These are phyloP conservation scores for Corrigiola litoralis DNA, from an alignment of 179 eudicot genomes.

Conservation along the genomic window DNA sequence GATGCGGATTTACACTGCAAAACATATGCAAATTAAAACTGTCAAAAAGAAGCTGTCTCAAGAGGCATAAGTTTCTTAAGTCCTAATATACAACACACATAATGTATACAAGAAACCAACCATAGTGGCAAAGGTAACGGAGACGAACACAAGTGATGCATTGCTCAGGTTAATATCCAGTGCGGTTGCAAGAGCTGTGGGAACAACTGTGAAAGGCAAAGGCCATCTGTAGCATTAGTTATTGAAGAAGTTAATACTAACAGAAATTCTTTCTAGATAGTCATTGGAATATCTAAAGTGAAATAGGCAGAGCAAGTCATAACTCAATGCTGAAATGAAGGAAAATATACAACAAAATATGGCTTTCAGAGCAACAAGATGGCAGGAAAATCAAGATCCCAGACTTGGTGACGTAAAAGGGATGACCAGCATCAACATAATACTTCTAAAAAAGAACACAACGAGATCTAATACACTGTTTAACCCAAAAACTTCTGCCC, in stretches of 20 bases:
- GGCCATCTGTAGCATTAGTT: slow-evolving; percentile 89
- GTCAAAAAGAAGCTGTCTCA: not conserved
- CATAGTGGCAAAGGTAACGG: slow-evolving; percentile 99
- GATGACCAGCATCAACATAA: no score
- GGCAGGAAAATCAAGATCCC: no score
- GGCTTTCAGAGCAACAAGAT: no score
- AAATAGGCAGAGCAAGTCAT: not conserved
- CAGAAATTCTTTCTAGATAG: not conserved
- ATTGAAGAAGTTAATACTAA: slow-evolving; percentile 54
- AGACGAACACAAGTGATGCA: slow-evolving; percentile 94
- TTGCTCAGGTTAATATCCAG: slow-evolving; percentile 95
- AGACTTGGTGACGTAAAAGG: no score
- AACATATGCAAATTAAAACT: not conserved
- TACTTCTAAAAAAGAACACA: no score
- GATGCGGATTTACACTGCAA: slow-evolving; percentile 98
- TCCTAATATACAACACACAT: slow-evolving; percentile 10
- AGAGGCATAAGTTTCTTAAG: not conserved
- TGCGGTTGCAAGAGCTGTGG: slow-evolving; percentile 90
- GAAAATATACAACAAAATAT: not conserved
- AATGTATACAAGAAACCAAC: slow-evolving; percentile 38
- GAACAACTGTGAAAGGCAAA: slow-evolving; percentile 95
- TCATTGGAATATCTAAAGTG: not conserved
- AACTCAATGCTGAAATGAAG: not conserved
- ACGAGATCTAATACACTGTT: no score
- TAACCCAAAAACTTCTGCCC: no score